Evolutionary conservation across 164 flowering plant genomes (phyloP).

Genomic region (Saururus chinensis): DNA sequence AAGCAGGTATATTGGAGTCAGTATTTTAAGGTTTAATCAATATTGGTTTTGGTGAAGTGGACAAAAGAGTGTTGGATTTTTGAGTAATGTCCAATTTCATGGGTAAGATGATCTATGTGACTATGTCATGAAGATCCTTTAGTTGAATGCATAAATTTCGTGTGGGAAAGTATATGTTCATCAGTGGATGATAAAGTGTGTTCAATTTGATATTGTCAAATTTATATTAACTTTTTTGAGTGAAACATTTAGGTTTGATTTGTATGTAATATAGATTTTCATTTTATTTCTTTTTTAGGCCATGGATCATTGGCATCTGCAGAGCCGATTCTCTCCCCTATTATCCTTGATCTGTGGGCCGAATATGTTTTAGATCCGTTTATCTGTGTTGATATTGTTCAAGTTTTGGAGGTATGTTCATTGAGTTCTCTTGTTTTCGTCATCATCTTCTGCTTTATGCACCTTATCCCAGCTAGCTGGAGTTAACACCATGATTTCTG

Average conservation of each 20-base stretch:
- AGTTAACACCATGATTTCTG: background rate
- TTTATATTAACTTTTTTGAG: background rate
- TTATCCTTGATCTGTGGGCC: constrained; percentile 74
- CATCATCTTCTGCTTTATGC: background rate
- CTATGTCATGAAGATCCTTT: background rate
- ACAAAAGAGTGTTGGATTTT: no score
- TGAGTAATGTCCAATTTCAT: no score
- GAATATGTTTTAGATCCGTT: constrained; percentile 84
- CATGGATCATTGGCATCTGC: constrained; percentile 41
- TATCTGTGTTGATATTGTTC: constrained; percentile 76
- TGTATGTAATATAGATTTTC: background rate
- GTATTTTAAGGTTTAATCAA: background rate
- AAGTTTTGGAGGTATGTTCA: constrained; percentile 69
- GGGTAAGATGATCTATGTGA: no score
- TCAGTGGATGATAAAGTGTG: background rate
- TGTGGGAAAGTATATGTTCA: background rate
- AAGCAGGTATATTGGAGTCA: constrained; percentile 42
- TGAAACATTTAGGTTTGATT: background rate
- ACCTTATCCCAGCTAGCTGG: background rate
- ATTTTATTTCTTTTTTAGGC: constrained; percentile 32
- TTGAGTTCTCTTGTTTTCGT: background rate
- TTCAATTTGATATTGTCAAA: background rate
- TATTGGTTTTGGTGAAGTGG: no score
- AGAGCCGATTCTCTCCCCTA: constrained; percentile 70
- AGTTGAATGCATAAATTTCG: background rate